Evolutionary conservation across 2,329 filamentous ascomycete genomes (phyloP), one percentile per base, ranked within the genome.

Genomic region (Xylariaceae sp.): DNA sequence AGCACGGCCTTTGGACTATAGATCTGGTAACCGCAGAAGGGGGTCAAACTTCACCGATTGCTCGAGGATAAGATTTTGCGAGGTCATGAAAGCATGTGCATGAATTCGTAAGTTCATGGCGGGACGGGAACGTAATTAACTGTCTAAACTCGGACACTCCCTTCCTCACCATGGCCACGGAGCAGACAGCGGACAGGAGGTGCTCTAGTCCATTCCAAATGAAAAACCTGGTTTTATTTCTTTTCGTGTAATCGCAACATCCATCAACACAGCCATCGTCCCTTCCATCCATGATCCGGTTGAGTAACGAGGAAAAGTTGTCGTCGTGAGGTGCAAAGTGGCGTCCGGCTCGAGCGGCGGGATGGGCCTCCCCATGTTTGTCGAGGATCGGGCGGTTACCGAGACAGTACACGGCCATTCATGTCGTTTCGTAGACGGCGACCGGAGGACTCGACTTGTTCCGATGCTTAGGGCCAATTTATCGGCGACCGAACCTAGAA

Each of bases 401-500:
- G 29, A 31, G 22, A 28, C 31, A 31, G 26, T 31, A 32, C 40
- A 37, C 27, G 16, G 30, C 35, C 25, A 6, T 14, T 26, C 12
- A 14, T 38, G 39, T 42, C 37, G 40, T 39, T 35, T 46, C 44
- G 42, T 42, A 40, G 42, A 43, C 43, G 39, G 43, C 29, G 33
- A 27, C 40, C 44, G 40, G 43, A 36, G 39, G 44, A 45, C 48
- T 37, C 40, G 36, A 34, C 31, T 37, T 33, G 45, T 32, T 30
- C 39, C 41, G 40, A 42, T 46, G 46, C 45, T 45, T 32, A 35
- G 46, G 45, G 44, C 44, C 40, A 51, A 54, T 55, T 79, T 88
- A 94, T 83, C 87, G 86, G 69, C 88, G 84, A 72, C 87, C 86
- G 81, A 94, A 94, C 82, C 87, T 94, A 84, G 72, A 83, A 77